Percentiles rank a stretch among this genome's conserved stretches.
Evolutionary conservation across 2,329 filamentous ascomycete genomes (phyloP).

Genomic region (Neopestalotiopsis sp.): DNA sequence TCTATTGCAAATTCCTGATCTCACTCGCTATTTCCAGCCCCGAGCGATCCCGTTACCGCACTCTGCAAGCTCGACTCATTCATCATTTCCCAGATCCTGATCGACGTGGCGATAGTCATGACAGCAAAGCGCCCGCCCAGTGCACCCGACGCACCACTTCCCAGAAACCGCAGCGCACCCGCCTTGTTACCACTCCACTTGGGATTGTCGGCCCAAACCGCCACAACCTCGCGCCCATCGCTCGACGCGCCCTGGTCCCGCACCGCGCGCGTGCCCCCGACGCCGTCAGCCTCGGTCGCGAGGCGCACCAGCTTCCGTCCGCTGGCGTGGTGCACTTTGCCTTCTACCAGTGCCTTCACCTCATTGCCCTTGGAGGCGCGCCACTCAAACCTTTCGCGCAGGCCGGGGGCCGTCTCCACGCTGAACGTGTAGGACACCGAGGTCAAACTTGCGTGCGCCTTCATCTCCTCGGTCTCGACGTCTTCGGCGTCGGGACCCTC

Average conservation of each 20-base stretch:
- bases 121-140: slow-evolving; percentile 48
- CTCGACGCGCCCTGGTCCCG: slow-evolving; percentile 29
- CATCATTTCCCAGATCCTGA: slow-evolving; percentile 36
- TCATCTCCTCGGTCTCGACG: slow-evolving; percentile 10
- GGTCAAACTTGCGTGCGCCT: slow-evolving; percentile 9
- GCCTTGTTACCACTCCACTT: slow-evolving; percentile 32
- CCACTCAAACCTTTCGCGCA: slow-evolving; percentile 48
- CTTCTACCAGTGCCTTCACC: slow-evolving; percentile 35
- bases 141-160: slow-evolving; percentile 41
- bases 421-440: slow-evolving; percentile 36
- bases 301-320: slow-evolving; percentile 49
- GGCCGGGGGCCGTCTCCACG: slow-evolving; percentile 34
- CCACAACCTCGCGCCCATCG: slow-evolving; percentile 48
- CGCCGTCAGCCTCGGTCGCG: slow-evolving; percentile 22
- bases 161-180: slow-evolving; percentile 43
- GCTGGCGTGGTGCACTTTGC: slow-evolving; percentile 29
- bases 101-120: slow-evolving; percentile 46
- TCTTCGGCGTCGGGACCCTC: neutral
- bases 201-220: slow-evolving; percentile 37
- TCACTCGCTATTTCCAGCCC: neutral
- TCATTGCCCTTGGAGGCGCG: slow-evolving; percentile 41
- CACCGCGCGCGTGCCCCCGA: slow-evolving; percentile 21
- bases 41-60: slow-evolving; percentile 4
- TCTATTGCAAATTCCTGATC: too few species aligned
- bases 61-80: slow-evolving; percentile 15